Evolutionary conservation across 2,329 filamentous ascomycete species (phyloP), one percentile per base, ranked within the genome.

Genomic region (Alternaria postmessia): DNA sequence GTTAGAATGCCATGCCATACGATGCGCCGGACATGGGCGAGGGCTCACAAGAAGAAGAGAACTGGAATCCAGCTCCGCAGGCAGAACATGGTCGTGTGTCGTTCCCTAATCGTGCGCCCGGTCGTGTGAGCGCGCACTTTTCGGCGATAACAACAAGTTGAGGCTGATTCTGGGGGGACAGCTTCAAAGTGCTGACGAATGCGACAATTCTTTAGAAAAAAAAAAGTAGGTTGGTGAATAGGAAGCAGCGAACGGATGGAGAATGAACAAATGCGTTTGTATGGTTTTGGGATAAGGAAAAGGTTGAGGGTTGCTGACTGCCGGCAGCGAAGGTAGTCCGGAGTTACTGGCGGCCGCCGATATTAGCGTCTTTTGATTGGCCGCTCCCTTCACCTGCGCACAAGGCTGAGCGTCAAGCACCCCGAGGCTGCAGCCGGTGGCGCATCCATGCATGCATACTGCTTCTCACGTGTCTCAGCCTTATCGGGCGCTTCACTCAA

Each of bases 11-110:
- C 26, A 20, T 12, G 14, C 12, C 9, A 62, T 57, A 59, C 51
- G 30, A 20, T 12, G 14, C 12, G 12, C 7, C 18, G 55, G 16
- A 20, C 38, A 2, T 6, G 28, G 14, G 6, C 8, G 18, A 16
- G 22, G 26, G 44, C 36, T 28, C 80, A 89, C 87, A 84, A 71
- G 69, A 83, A 83, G 72, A 83, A 82, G 39, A 84, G 80, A 16
- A 83, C 77, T 5, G 81, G 81, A 65, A 83, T 79, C 81, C 81
- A 83, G 69, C 86, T 89, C 68, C 88, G 84, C 62, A 91, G 81
- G 78, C 88, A 90, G 76, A 90, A 90, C 88, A 90, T 90, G 55
- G 56, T 24, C 24, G 24, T 70, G 49, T 43, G 48, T 51, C 4
- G 49, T 20, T 12, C 38, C n/a, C 38, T 39, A 39, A 9, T 39